Evolutionary conservation across 495 filamentous ascomycete species (phyloP), one percentile per base, ranked within the genome.

Genomic region (Extremus antarcticus): DNA sequence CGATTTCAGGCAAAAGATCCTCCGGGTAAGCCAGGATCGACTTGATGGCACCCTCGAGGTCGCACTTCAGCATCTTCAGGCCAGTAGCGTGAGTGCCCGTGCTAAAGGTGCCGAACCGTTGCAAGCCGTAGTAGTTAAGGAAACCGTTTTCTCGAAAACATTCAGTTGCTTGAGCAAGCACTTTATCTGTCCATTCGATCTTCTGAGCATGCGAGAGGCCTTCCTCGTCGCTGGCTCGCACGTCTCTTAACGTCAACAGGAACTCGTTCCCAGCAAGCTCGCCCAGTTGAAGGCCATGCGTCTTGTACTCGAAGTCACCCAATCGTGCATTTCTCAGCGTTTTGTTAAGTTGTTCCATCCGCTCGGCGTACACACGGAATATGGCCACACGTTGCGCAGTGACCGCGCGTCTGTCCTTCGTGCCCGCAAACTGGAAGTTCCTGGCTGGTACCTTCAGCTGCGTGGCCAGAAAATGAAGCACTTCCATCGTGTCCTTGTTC

Each of bases 401-500:
- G 15, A 86, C 88, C 50, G 85, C 92, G 35, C 92, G 83, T 20
- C 87, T 79, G 66, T 98, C 92, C 70, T 98, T 98, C 50, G 90
- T 97, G 8, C 92, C 92, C 7, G 91, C 90, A 63, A 91, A 92
- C 38, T 85, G 77, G 63, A 96, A 90, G 51, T 71, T 72, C 57
- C 82, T 82, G 2, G 81, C 70, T 48, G 81, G 82, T 61, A 86
- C 73, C 58, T 83, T 82, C 29, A 94, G 63, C 17, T 79, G 73
- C 45, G 81, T 79, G 0, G 82, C 80, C 8, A 97, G 71, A 54
- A 81, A 84, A 8, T 77, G 80, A 24, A 94, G 74, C 0, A 86
- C 83, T 58, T 98, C 91, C 88, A 96, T 95, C 1, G 94, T 98
- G 63, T 98, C 94, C 61, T 89, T 89, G 69, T 98, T 98, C 70